These are phyloP conservation scores for Millerozyma miso DNA, from an alignment of 805 yeast genomes.

Conservation along the genomic window DNA sequence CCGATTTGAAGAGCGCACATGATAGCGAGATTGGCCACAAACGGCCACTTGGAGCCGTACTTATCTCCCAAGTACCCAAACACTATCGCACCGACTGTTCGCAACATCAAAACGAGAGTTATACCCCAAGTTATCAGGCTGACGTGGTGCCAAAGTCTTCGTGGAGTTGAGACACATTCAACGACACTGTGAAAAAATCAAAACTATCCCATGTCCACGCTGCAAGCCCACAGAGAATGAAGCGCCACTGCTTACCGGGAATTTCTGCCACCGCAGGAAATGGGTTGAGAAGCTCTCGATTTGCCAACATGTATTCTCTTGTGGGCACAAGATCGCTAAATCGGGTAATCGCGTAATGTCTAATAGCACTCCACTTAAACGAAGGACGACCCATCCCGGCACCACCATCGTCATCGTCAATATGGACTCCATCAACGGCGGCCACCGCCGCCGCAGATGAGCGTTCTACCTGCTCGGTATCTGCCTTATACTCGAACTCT, in stretches of 20 bases:
- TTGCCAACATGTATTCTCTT: slow-evolving; percentile 36
- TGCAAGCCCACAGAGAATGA: slow-evolving; percentile 47
- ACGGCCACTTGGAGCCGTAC: slow-evolving; percentile 60
- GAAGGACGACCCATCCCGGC: not conserved
- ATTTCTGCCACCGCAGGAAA: slow-evolving; percentile 50
- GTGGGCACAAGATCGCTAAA: slow-evolving; percentile 47
- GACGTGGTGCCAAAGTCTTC: slow-evolving; percentile 36
- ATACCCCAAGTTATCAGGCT: slow-evolving; percentile 62
- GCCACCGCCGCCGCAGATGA: not conserved
- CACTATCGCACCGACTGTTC: slow-evolving; percentile 62
- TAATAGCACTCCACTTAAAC: not conserved
- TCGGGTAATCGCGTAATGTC: slow-evolving; percentile 40
- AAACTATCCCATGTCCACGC: slow-evolving; percentile 68
- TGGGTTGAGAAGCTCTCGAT: slow-evolving; percentile 53
- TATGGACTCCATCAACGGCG: not conserved
- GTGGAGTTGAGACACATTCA: slow-evolving; percentile 48
- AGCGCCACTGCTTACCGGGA: slow-evolving; percentile 52
- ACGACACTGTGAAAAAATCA: slow-evolving; percentile 56
- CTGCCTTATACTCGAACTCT: not conserved
- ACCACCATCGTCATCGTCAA: not conserved
- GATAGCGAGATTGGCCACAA: slow-evolving; percentile 40
- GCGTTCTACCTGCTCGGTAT: not conserved
- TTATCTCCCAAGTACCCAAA: slow-evolving; percentile 59
- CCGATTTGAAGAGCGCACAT: slow-evolving; percentile 57
- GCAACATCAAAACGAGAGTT: slow-evolving; percentile 62